Conservation (phyloP, 2,329 filamentous ascomycete species). For the Biscogniauxia marginata region DNA sequence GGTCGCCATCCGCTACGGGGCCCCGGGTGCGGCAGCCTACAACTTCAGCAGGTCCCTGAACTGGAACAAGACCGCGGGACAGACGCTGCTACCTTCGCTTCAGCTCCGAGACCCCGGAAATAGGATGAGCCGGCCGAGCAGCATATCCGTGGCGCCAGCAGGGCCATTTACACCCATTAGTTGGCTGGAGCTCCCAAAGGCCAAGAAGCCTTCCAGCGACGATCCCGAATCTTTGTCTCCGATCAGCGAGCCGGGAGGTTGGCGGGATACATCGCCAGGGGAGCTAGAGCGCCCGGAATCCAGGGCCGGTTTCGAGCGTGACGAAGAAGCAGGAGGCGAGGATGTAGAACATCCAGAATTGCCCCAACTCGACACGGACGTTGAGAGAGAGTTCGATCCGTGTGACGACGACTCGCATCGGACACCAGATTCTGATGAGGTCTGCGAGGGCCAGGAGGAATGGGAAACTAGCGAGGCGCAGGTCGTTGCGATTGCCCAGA, state of each 20-base stretch:
- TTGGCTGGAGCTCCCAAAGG: conserved; percentile 15
- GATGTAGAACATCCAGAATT: not conserved
- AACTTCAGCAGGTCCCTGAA: conserved; percentile 22
- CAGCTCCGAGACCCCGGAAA: conserved; percentile 8
- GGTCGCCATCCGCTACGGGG: conserved; percentile 14
- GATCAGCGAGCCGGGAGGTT: conserved; percentile 12
- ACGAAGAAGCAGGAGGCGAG: not conserved
- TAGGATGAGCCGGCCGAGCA: not conserved
- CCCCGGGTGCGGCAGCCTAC: conserved; percentile 11
- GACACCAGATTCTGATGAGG: not conserved
- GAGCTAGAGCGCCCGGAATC: not conserved
- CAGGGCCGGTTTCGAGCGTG: not conserved
- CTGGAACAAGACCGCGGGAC: conserved; percentile 14
- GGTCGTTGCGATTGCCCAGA: conserved; percentile 10
- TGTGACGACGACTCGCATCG: not conserved
- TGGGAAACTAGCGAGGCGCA: conserved; percentile 14
- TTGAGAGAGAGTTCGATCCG: conserved; percentile 1
- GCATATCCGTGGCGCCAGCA: not conserved
- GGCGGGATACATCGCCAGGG: conserved; percentile 5
- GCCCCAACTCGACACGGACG: not conserved
- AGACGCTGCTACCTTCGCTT: conserved; percentile 12
- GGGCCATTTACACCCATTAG: conserved; percentile 8
- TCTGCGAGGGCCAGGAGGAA: not conserved
- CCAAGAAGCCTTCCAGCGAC: not conserved
- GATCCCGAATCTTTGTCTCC: conserved; percentile 1